phyloP scores from a whole-genome alignment of 352 stramenopile genomes.

The Pythium angustatum region DNA sequence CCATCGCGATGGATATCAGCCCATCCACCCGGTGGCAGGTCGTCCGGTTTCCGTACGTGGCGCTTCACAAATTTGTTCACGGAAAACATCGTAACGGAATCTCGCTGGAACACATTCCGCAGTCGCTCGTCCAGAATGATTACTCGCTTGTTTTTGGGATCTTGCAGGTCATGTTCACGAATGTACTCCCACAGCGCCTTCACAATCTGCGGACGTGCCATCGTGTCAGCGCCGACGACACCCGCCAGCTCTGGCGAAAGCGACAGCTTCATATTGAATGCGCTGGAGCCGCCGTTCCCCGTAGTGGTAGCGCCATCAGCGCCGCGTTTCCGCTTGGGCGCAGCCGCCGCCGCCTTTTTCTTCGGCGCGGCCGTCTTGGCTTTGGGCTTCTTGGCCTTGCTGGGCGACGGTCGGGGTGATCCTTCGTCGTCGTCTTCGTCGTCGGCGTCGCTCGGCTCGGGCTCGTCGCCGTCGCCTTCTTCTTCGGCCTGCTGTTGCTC shows the following conservation, averaged over 20 bases:
- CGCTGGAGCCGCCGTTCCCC: conserved; percentile 33
- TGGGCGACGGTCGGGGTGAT: conserved; percentile 27
- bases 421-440: conserved; percentile 48
- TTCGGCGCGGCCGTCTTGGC: conserved; percentile 37
- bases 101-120: conserved; percentile 71
- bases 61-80: conserved; percentile 91
- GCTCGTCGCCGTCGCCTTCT: conserved; percentile 50
- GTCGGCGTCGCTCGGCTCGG: conserved; percentile 38
- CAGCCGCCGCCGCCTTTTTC: conserved; percentile 37
- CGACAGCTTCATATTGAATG: conserved; percentile 78
- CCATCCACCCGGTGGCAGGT: conserved; percentile 67
- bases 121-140: conserved; percentile 92
- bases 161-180: conserved; percentile 92
- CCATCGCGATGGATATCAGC: conserved; percentile 74
- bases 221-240: conserved; percentile 83
- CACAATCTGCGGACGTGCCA: conserved; percentile 92
- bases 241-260: conserved; percentile 76
- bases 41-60: conserved; percentile 74
- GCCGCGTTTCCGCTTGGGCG: conserved; percentile 57
- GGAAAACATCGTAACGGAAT: conserved; percentile 88
- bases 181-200: conserved; percentile 98
- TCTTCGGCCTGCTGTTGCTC: conserved; percentile 71
- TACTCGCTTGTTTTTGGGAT: conserved; percentile 92
- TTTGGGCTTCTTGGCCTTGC: conserved; percentile 39
- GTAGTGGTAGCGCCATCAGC: conserved; percentile 12